Evolutionary conservation across 2,329 filamentous ascomycete genomes (phyloP), one percentile per base, ranked within the genome.

Genomic region (Fusarium cicatricum): DNA sequence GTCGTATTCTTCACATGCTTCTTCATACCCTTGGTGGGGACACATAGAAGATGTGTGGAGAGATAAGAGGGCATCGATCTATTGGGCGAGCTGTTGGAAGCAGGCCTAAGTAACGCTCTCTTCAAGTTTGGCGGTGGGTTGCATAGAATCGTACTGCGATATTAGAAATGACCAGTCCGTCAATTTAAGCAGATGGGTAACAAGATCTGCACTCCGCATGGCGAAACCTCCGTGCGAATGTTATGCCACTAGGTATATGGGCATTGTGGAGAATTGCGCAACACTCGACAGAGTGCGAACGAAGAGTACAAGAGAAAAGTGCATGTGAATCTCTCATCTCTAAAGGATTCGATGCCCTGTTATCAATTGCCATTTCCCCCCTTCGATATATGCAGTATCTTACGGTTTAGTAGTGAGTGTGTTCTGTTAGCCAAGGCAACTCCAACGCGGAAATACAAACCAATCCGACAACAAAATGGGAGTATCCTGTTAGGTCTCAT

Each of bases 21-120:
- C 44, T 53, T 15, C 29, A 12, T 9, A 26, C 10, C 32, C 16
- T 37, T 11, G 37, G 4, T 39, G 36, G 34, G 33, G 47, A 31
- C 8, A 28, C 17, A 28, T 9, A 15, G 33, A 12, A 26, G 26
- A 17, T 31, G 15, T 31, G 31, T 37, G 28, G 36, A 50, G 21
- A 67, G 65, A 68, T 68, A 68, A 68, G 60, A 33, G 31, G 28
- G 39, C 17, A 32, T 19, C 31, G 41, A 40, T 17, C 43, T 43
- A 68, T 68, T 68, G 65, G 65, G 36, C 15, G 28, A 23, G 17
- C 21, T 32, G 44, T 39, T 26, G 37, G 51, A 43, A 38, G 52
- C 51, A 59, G 59, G 65, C 58, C 64, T 56, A 51, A 44, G 46
- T n/a, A 23, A 31, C n/a, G 39, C 37, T 33, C 44, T 37, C 28